Conservation (phyloP, 1,284 basidiomycete species). For the Moniliophthora roreri region DNA sequence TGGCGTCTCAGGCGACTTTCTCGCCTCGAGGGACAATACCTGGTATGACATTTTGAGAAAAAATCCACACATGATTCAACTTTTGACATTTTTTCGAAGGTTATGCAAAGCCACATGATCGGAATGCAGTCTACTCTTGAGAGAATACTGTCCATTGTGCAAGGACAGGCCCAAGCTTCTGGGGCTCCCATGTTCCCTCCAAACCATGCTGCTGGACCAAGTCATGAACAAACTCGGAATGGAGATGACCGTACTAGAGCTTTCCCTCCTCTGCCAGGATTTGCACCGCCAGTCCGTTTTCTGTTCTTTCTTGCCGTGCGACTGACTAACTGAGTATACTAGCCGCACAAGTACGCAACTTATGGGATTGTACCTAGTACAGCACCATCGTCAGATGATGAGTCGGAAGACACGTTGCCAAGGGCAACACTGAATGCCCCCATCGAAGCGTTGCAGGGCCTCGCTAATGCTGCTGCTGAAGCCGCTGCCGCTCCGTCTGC, state of each 20-base stretch:
- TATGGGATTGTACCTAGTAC: slow-evolving; percentile 87
- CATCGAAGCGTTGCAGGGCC: slow-evolving; percentile 88
- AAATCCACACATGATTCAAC: slow-evolving; percentile 5
- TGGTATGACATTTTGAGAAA: slow-evolving; percentile 44
- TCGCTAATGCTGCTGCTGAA: slow-evolving; percentile 92
- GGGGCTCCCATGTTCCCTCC: slow-evolving; percentile 30
- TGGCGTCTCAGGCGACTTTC: slow-evolving; percentile 62
- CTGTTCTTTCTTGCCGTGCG: slow-evolving; percentile 15
- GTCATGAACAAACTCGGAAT: slow-evolving; percentile 5
- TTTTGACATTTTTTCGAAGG: slow-evolving; percentile 38
- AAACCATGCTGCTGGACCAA: neutral
- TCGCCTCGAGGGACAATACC: slow-evolving; percentile 80
- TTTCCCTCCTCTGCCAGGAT: slow-evolving; percentile 86
- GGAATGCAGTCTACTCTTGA: slow-evolving; percentile 85
- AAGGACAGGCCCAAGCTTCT: slow-evolving; percentile 43
- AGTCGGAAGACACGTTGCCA: slow-evolving; percentile 83
- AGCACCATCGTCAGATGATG: slow-evolving; percentile 82
- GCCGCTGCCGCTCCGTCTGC: slow-evolving; percentile 73
- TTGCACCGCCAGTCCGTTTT: slow-evolving; percentile 77
- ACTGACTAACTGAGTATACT: slow-evolving; percentile 18
- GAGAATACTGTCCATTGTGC: slow-evolving; percentile 71
- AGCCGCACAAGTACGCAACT: slow-evolving; percentile 88
- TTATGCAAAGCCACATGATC: slow-evolving; percentile 90
- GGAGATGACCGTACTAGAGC: slow-evolving; percentile 33
- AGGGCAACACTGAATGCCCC: slow-evolving; percentile 83